Evolutionary conservation across 257 asterid genomes (phyloP).

Genomic region (Cynanchum wilfordii): DNA sequence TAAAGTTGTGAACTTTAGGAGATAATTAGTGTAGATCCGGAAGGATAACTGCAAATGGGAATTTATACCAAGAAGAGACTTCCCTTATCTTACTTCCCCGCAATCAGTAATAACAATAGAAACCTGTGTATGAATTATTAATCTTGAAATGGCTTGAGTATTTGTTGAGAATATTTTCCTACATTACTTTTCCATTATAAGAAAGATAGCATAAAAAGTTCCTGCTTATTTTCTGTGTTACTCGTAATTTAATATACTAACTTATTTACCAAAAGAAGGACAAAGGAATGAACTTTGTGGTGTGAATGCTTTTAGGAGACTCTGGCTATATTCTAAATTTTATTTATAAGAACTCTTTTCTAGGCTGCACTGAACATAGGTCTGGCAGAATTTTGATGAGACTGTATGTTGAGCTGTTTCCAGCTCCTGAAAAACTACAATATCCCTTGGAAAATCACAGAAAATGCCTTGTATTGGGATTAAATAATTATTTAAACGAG

Average conservation of each 20-base stretch:
- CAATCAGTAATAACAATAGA: not conserved
- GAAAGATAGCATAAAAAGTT: not conserved
- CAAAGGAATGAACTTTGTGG: not conserved
- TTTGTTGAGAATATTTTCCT: not conserved
- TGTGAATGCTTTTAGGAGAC: not conserved
- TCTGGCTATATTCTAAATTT: not conserved
- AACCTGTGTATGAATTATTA: not conserved
- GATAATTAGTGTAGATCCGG: not conserved
- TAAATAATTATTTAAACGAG: not conserved
- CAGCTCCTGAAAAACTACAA: not conserved
- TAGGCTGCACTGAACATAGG: too few species aligned
- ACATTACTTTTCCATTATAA: not conserved
- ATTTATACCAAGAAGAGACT: not conserved
- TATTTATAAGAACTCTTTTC: not conserved
- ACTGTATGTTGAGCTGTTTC: not conserved
- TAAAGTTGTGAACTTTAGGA: not conserved
- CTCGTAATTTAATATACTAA: not conserved
- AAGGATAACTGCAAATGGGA: not conserved
- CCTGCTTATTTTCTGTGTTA: not conserved
- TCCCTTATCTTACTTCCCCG: not conserved
- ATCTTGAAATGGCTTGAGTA: conserved; percentile 1
- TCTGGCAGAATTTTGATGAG: not conserved
- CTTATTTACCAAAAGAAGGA: not conserved
- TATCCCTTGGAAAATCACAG: not conserved
- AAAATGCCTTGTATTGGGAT: not conserved